Evolutionary conservation across 164 flowering plant genomes (phyloP).

Genomic region (Stephania yunnanensis): DNA sequence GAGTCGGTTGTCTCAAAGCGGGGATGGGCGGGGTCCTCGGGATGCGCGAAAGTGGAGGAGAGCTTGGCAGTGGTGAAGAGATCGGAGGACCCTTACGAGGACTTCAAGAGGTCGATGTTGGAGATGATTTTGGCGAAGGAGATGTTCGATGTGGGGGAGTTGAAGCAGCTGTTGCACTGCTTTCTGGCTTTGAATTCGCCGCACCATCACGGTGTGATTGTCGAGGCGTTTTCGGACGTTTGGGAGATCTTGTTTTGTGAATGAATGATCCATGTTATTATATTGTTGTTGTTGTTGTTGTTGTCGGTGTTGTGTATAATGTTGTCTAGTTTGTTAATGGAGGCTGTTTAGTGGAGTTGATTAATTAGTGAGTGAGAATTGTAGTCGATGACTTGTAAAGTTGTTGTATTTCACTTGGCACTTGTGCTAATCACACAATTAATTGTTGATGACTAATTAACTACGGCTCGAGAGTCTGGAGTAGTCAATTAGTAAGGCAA

Average conservation of each 20-base stretch:
- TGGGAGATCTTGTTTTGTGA: constrained; percentile 51
- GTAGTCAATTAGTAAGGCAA: no score
- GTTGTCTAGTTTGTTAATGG: no score
- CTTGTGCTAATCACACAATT: no score
- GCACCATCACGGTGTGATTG: constrained; percentile 51
- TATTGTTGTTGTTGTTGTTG: no score
- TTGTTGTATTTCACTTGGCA: no score
- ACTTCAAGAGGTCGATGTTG: constrained; percentile 75
- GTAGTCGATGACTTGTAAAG: no score
- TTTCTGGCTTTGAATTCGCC: constrained; percentile 54
- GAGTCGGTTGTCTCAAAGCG: constrained; percentile 35
- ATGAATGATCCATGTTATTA: background rate
- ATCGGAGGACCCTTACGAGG: constrained; percentile 67
- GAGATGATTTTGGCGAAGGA: constrained; percentile 83
- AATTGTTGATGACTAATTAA: no score
- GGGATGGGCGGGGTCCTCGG: background rate
- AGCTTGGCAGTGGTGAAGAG: constrained; percentile 79
- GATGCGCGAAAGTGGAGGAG: constrained; percentile 49
- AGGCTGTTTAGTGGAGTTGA: no score
- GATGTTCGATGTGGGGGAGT: constrained; percentile 51
- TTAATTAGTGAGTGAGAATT: no score
- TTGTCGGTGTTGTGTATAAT: no score
- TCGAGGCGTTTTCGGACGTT: constrained; percentile 57
- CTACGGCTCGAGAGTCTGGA: no score
- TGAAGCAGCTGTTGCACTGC: constrained; percentile 67